Base-by-base conservation (phyloP, 1,139 yeast genomes). In the Yamadazyma diospyri region DNA sequence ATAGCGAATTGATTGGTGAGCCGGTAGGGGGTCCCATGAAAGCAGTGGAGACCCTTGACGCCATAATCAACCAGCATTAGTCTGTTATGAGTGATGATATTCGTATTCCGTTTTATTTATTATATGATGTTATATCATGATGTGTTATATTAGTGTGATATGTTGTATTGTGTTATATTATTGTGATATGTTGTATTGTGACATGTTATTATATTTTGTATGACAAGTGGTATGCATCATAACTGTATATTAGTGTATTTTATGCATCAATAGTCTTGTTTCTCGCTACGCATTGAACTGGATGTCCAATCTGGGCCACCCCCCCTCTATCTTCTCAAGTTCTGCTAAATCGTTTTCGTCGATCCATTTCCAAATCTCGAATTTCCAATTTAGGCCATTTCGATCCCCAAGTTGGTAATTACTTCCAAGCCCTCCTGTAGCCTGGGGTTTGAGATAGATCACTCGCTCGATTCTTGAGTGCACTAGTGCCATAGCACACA, bases 401-500 rank as follows among this genome's bases (percentile, higher is more conserved):
- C 81, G 72, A 43, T 79, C 78, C 34, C 94, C 97, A 33, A 92
- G 69, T 42, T 82, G 79, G 47, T 81, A 84, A 4, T 81, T 74
- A 23, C 78, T 72, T 11, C 83, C 88, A 38, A 88, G 70, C 1
- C 69, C 69, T 1, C 75, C 76, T 13, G 35, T 30, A 1, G 52
- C 66, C 6, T 69, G 57, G 2, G 56, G 53, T 29, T 66, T 59
- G 16, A 85, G 45, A 53, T 81, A 92, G 1, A 85, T 64, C 24
- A 92, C 61, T 36, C 88, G 64, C 10, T 77, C 71, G 1, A 94
- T 72, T 30, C 99, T 68, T 1, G 97, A 89, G 55, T 94, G 98
- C 8, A 89, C 81, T 23, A 94, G 64, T 0, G 97, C 98, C 99
- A 94, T 94, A 6, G 85, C 64, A 51, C 99, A 94, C 97, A 92